Conservation (phyloP, 208 protist genomes). For the Crithidia fasciculata region DNA sequence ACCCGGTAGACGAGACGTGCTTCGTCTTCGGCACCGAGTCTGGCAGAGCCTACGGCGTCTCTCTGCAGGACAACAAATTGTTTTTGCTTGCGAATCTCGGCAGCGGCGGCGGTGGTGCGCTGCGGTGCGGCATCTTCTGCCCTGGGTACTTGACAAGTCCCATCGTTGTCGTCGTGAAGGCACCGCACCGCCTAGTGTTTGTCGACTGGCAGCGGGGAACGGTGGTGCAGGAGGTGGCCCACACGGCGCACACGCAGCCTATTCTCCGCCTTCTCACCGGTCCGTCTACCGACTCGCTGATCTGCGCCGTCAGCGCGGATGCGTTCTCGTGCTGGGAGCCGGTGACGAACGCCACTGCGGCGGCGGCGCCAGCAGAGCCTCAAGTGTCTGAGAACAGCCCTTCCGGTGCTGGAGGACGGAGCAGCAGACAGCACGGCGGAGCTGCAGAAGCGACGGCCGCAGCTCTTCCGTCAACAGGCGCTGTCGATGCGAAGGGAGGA, state of each 20-base stretch:
- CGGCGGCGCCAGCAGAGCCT: background rate
- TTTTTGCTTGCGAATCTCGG: conserved; percentile 43
- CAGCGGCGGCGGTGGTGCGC: background rate
- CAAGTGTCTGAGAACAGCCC: too few relatives aligned
- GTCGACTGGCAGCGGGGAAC: conserved; percentile 51
- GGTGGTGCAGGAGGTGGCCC: conserved; percentile 35
- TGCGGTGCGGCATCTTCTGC: conserved; percentile 46
- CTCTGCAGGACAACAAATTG: conserved; percentile 48
- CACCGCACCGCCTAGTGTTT: conserved; percentile 37
- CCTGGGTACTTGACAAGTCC: conserved; percentile 25
- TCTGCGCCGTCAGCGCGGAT: conserved; percentile 44
- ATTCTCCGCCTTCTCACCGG: conserved; percentile 31
- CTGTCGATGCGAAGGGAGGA: background rate
- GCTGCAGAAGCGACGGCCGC: background rate
- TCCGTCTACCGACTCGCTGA: conserved; percentile 27
- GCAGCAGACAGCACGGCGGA: too few relatives aligned
- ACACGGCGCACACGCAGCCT: conserved; percentile 25
- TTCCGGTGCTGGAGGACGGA: too few relatives aligned
- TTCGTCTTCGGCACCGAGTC: conserved; percentile 41
- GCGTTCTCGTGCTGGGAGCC: conserved; percentile 52
- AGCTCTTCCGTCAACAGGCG: background rate
- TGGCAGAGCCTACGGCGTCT: conserved; percentile 47
- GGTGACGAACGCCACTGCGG: background rate
- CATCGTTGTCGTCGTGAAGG: conserved; percentile 36
- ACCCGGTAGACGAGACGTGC: conserved; percentile 36